Percentiles rank a stretch among this genome's conserved stretches.
Evolutionary conservation across 1,284 basidiomycete genomes (phyloP).

Genomic region (Melanopsichium pennsylvanicum): DNA sequence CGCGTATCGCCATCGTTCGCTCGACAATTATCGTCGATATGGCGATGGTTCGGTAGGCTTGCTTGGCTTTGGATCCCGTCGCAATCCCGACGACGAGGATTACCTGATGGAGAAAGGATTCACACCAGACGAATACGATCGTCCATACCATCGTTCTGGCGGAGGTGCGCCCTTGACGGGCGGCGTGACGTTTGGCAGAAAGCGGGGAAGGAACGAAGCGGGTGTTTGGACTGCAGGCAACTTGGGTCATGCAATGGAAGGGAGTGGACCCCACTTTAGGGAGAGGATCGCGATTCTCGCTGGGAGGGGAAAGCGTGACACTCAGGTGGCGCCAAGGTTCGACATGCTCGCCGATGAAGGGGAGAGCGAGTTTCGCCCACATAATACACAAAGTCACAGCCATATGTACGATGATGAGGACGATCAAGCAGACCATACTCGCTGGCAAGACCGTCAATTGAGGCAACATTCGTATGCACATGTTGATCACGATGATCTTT

Average conservation of each 20-base stretch:
- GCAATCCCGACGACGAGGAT: constrained; percentile 22
- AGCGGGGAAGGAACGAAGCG: constrained; percentile 16
- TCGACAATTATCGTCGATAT: constrained; percentile 40
- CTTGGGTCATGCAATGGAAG: constrained; percentile 57
- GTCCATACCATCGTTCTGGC: constrained; percentile 26
- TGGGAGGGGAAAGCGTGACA: constrained; percentile 38
- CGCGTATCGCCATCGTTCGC: constrained; percentile 39
- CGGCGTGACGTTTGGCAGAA: constrained; percentile 14
- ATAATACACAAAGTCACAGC: too few relatives aligned
- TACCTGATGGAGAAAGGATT: constrained; percentile 47
- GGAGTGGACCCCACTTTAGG: constrained; percentile 53
- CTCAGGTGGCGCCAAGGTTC: constrained; percentile 37
- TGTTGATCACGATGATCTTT: constrained; percentile 29
- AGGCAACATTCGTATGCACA: constrained; percentile 32
- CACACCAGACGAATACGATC: constrained; percentile 22
- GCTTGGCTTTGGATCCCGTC: constrained; percentile 26
- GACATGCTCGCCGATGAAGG: constrained; percentile 63
- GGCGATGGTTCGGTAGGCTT: constrained; percentile 43
- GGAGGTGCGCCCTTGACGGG: constrained; percentile 6
- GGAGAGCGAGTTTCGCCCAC: too few relatives aligned
- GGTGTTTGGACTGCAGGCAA: constrained; percentile 45
- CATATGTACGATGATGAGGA: constrained; percentile 12
- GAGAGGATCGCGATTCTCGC: constrained; percentile 54
- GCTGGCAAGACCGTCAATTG: constrained; percentile 17
- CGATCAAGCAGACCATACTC: constrained; percentile 21